These are phyloP conservation scores for Blastobotrys peoriensis DNA, from an alignment of 805 yeast species.

Conservation along the genomic window DNA sequence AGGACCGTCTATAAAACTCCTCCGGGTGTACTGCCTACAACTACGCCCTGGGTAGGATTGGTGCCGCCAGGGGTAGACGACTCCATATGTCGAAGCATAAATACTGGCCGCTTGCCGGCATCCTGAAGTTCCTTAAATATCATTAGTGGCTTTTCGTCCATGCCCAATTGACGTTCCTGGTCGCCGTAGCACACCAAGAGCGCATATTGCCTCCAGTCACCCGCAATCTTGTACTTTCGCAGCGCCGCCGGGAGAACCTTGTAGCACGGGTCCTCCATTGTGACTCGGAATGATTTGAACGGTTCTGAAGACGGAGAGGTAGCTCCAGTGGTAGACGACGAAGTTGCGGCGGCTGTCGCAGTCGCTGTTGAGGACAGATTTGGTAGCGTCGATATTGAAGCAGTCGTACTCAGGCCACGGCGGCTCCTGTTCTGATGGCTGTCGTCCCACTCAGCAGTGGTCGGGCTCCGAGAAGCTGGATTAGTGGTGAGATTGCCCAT, in stretches of 20 bases:
- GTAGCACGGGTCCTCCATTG: constrained; percentile 86
- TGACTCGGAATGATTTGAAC: constrained; percentile 73
- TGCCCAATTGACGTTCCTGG: constrained; percentile 73
- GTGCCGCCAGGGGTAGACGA: constrained; percentile 1
- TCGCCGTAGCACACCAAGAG: constrained; percentile 87
- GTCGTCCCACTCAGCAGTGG: not conserved
- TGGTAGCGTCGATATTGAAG: not conserved
- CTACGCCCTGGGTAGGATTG: constrained; percentile 11
- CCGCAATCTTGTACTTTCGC: constrained; percentile 72
- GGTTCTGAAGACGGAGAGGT: constrained; percentile 46
- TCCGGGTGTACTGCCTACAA: constrained; percentile 22
- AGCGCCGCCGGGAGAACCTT: constrained; percentile 83
- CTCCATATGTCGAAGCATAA: constrained; percentile 78
- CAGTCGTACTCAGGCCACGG: not conserved
- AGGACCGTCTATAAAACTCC: constrained; percentile 19
- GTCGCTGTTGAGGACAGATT: not conserved
- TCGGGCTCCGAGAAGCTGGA: not conserved
- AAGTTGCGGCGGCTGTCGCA: not conserved
- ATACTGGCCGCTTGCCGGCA: constrained; percentile 80
- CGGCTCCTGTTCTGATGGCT: not conserved
- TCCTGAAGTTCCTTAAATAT: constrained; percentile 81
- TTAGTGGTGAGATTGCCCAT: not conserved
- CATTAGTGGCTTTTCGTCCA: constrained; percentile 83
- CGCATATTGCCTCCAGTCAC: constrained; percentile 85
- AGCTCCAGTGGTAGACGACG: not conserved